phyloP scores from a whole-genome alignment of 2,329 filamentous ascomycete genomes.

The Coniochaeta ligniaria region DNA sequence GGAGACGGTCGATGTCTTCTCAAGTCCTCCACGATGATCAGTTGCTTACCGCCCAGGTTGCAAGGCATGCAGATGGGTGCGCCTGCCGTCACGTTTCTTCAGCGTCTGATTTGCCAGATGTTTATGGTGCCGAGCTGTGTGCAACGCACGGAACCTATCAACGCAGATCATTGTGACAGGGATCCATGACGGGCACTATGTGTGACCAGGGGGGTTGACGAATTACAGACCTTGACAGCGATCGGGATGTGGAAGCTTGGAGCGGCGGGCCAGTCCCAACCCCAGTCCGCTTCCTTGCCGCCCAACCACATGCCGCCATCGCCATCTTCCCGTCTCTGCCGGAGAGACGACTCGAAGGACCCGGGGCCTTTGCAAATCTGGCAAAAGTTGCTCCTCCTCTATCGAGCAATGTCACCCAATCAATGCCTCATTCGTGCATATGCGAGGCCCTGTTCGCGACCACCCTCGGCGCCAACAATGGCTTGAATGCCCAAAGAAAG shows the following conservation, averaged over 20 bases:
- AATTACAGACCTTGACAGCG: not conserved
- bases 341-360: not conserved
- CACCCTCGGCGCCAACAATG: slow-evolving; percentile 3
- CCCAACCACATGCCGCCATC: slow-evolving; percentile 14
- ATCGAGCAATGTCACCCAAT: not conserved
- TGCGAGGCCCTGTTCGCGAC: slow-evolving; percentile 2
- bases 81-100: slow-evolving; percentile 13
- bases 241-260: not conserved
- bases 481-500: not conserved
- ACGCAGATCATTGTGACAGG: slow-evolving; percentile 13
- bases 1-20: not conserved
- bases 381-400: not conserved
- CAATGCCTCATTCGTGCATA: slow-evolving; percentile 1
- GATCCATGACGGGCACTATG: slow-evolving; percentile 9
- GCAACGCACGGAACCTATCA: slow-evolving; percentile 5
- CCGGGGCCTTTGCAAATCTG: not conserved
- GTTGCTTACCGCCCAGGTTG: slow-evolving; percentile 17
- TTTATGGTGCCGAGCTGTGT: not conserved
- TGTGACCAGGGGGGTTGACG: slow-evolving; percentile 8
- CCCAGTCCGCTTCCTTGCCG: slow-evolving; percentile 8
- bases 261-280: not conserved
- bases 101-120: slow-evolving; percentile 11
- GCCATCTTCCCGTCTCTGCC: slow-evolving; percentile 7
- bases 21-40: slow-evolving; percentile 2
- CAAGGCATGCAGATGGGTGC: slow-evolving; percentile 13